These are phyloP conservation scores for Talaromyces funiculosus DNA, from an alignment of 2,329 filamentous ascomycete species.

Conservation along the genomic window DNA sequence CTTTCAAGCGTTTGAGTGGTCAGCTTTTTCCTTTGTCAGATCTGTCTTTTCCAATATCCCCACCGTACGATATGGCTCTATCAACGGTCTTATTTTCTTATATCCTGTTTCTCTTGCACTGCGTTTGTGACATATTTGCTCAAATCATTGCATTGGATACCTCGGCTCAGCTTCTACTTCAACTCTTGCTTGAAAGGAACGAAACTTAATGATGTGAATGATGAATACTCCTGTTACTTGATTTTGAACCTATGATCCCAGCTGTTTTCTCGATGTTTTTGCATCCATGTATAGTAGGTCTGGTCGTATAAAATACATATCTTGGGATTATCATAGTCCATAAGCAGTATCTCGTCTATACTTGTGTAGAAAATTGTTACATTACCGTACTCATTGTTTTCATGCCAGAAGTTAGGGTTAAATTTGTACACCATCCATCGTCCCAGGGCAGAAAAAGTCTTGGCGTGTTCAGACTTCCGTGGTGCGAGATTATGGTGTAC, in stretches of 20 bases:
- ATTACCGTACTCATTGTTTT: background rate
- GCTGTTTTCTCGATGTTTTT: background rate
- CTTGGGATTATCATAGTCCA: background rate
- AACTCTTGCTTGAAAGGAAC: conserved; percentile 10
- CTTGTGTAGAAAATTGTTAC: background rate
- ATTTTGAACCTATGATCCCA: background rate
- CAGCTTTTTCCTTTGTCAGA: conserved; percentile 3
- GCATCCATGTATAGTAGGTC: conserved; percentile 10
- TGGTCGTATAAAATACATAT: conserved; percentile 6
- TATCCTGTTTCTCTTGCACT: background rate
- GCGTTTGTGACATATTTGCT: conserved; percentile 3
- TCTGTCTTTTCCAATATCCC: background rate
- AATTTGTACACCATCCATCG: background rate
- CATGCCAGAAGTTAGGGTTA: background rate
- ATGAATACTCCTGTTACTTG: conserved; percentile 4
- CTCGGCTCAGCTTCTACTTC: background rate
- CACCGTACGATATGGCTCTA: conserved; percentile 1
- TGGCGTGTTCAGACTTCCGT: conserved; percentile 1
- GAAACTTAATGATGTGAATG: conserved; percentile 13
- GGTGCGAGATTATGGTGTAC: background rate
- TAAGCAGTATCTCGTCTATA: background rate
- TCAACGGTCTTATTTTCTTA: background rate
- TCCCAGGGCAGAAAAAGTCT: background rate
- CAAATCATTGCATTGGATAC: conserved; percentile 10
- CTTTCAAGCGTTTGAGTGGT: conserved; percentile 10